Conservation (phyloP, 768 basidiomycete species). For the Russula virescens region DNA sequence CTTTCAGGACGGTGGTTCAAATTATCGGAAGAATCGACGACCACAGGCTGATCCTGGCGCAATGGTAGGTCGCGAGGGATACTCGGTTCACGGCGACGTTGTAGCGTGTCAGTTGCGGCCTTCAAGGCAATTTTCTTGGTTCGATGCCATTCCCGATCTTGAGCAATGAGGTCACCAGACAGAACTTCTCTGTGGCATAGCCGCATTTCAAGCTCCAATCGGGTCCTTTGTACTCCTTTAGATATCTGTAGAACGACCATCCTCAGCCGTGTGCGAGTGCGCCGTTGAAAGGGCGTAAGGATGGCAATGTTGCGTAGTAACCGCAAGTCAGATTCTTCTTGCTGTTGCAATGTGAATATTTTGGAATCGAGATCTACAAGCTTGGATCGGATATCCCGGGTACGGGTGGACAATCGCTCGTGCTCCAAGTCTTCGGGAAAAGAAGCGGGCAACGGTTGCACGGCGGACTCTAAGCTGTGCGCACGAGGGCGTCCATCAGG, state of each 20-base stretch:
- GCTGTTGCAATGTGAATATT: slow-evolving; percentile 46
- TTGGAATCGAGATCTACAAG: slow-evolving; percentile 59
- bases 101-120: slow-evolving; percentile 63
- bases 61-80: slow-evolving; percentile 13
- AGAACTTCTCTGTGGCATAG: slow-evolving; percentile 75
- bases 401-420: slow-evolving; percentile 44
- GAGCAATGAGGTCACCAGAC: slow-evolving; percentile 65
- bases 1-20: slow-evolving; percentile 13
- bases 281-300: slow-evolving; percentile 81
- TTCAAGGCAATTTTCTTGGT: slow-evolving; percentile 68
- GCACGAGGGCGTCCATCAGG: slow-evolving; percentile 30
- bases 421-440: slow-evolving; percentile 23
- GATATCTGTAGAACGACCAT: slow-evolving; percentile 55
- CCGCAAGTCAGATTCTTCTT: slow-evolving; percentile 64
- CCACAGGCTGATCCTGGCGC: slow-evolving; percentile 22
- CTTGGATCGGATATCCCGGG: slow-evolving; percentile 52
- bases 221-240: slow-evolving; percentile 56
- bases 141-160: slow-evolving; percentile 57
- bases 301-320: slow-evolving; percentile 76
- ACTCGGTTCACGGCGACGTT: slow-evolving; percentile 36
- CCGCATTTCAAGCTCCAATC: slow-evolving; percentile 68
- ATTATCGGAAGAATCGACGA: slow-evolving; percentile 20
- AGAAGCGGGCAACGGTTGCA: slow-evolving; percentile 22
- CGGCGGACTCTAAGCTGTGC: slow-evolving; percentile 31
- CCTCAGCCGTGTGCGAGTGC: slow-evolving; percentile 73